Evolutionary conservation across 768 basidiomycete species (phyloP).

Genomic region (Leccinum rimulosum): DNA sequence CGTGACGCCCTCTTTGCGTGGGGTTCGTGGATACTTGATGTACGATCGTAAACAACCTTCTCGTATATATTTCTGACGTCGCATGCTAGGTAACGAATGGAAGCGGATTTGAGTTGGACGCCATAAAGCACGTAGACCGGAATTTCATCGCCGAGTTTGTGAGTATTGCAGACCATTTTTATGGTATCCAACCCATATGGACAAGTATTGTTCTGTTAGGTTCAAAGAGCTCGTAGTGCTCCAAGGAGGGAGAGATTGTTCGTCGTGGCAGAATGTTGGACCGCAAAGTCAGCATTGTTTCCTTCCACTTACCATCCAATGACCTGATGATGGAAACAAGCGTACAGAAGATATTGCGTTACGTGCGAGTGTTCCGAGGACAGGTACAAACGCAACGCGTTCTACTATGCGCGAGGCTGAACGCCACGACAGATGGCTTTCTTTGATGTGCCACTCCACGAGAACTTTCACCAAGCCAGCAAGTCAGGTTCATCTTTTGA

Average conservation of each 20-base stretch:
- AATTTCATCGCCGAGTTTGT: slow-evolving; percentile 71
- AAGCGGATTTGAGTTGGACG: slow-evolving; percentile 81
- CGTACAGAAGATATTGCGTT: slow-evolving; percentile 50
- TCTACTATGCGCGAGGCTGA: not conserved
- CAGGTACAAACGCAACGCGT: slow-evolving; percentile 45
- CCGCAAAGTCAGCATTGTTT: slow-evolving; percentile 49
- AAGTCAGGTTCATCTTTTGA: slow-evolving; percentile 66
- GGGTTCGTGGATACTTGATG: slow-evolving; percentile 75
- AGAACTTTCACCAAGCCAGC: slow-evolving; percentile 79
- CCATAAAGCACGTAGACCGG: slow-evolving; percentile 86
- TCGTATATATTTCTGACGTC: not conserved
- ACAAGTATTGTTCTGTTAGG: slow-evolving; percentile 33
- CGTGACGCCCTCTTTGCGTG: slow-evolving; percentile 70
- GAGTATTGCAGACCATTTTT: slow-evolving; percentile 19
- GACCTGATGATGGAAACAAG: slow-evolving; percentile 28
- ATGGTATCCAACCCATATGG: not conserved
- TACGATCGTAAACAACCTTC: slow-evolving; percentile 20
- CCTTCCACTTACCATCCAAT: not conserved
- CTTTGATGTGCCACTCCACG: slow-evolving; percentile 89
- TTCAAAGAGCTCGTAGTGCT: slow-evolving; percentile 48
- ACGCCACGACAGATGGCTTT: slow-evolving; percentile 26
- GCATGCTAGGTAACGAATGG: slow-evolving; percentile 58
- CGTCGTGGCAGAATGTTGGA: slow-evolving; percentile 81
- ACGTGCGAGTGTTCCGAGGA: slow-evolving; percentile 61
- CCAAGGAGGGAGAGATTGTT: slow-evolving; percentile 55